Base-by-base conservation (phyloP, 495 filamentous ascomycete genomes). In the Staphylotrichum tortipilum region DNA sequence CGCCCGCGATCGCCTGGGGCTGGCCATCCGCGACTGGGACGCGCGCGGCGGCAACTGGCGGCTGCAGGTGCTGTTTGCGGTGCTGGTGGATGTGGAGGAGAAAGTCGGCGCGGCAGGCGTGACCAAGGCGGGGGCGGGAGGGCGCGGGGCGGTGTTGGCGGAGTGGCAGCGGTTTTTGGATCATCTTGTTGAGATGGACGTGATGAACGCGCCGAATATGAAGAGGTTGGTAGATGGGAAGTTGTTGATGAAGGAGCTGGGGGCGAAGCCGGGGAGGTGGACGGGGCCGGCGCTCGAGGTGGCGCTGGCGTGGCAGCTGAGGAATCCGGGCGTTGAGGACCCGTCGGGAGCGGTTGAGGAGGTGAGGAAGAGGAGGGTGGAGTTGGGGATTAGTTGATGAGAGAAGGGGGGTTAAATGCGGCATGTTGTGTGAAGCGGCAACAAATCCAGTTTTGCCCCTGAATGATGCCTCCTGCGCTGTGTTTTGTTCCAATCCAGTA, bases 251-350 rank as follows among this genome's bases (percentile, higher is more conserved):
- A 69, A 79, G 49, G 76, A 66, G 8, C 64, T 96, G 14, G 72
- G 73, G 0, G 72, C 70, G 2, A 76, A 74, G 53, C 78, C 80
- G 2, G 92, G 92, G 6, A 80, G 73, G 12, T 97, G 91, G 91
- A 79, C 89, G 75, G 76, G 77, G 50, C 68, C 69, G 47, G 89
- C 88, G 12, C 60, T 92, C 37, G 80, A 86, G 7, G 67, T 84
- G 14, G 80, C 82, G 24, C 74, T 92, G 63, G 78, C 79, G 48
- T 96, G 89, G 87, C 94, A 97, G 69, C 71, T 97, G 23, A 71
- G 84, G 26, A 79, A 96, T 61, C 88, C 89, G 3, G 78, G 77
- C 3, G 67, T 65, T 7, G 73, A 69, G 6, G 80, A 85, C 44
- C 73, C 81, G 15, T 62, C 73, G 7, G 76, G 71, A 18, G 87